A percentile compares a stretch with the other conserved stretches of the same genome.
These are phyloP conservation scores for Elaeis guineensis DNA, from an alignment of 176 grass and related monocot species.

Conservation along the genomic window DNA sequence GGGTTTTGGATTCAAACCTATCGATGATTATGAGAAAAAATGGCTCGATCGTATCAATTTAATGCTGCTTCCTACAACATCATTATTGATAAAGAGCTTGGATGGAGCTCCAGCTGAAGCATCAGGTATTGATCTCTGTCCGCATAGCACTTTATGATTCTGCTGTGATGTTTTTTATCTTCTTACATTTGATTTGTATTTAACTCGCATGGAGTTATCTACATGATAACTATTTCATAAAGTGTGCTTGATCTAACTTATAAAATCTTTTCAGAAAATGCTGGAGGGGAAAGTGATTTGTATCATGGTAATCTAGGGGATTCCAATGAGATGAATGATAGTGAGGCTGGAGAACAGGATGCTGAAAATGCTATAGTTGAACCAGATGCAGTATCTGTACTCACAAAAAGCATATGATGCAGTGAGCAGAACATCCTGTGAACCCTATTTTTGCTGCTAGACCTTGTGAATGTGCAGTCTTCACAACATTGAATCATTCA, in stretches of 20 bases:
- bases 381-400: conserved; percentile 5
- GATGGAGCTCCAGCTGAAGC: conserved; percentile 31
- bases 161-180: too few relatives aligned
- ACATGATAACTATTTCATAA: too few relatives aligned
- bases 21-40: conserved; percentile 61
- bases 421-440: too few relatives aligned
- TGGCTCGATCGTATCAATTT: conserved; percentile 61
- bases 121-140: conserved; percentile 35
- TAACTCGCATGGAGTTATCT: too few relatives aligned
- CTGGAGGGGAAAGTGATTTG: not conserved
- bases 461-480: too few relatives aligned
- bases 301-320: not conserved
- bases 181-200: too few relatives aligned
- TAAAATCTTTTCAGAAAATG: not conserved
- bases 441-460: too few relatives aligned
- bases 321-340: not conserved
- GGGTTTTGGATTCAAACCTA: conserved; percentile 88
- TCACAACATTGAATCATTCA: too few relatives aligned
- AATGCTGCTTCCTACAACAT: conserved; percentile 89
- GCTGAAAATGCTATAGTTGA: not conserved
- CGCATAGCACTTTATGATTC: too few relatives aligned
- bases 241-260: too few relatives aligned
- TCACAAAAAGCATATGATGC: not conserved
- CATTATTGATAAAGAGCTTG: conserved; percentile 76
- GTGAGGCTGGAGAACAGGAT: too few relatives aligned